A percentile compares a stretch with the other conserved stretches of the same genome.
These are phyloP conservation scores for Coffea canephora DNA, from an alignment of 257 asterid genomes.

Conservation along the genomic window DNA sequence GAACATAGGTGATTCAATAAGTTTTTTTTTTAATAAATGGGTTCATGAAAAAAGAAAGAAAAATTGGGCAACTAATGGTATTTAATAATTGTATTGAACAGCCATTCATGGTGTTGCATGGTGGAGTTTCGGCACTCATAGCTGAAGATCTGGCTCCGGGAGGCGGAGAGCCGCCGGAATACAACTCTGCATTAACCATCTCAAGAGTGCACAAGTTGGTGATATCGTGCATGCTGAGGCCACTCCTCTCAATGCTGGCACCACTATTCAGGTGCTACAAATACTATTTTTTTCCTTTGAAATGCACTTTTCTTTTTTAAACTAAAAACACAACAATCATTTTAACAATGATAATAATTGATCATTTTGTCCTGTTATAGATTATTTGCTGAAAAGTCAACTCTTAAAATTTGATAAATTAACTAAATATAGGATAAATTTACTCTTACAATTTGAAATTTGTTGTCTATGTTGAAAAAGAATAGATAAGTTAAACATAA, in stretches of 20 bases:
- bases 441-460: no score
- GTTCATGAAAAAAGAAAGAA: background rate
- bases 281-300: no score
- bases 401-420: no score
- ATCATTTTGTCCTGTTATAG: no score
- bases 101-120: slow-evolving; percentile 13
- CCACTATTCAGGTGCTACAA: slow-evolving; percentile 4
- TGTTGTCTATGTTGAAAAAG: no score
- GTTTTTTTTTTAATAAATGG: background rate
- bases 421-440: no score
- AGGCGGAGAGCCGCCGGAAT: slow-evolving; percentile 6
- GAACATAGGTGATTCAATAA: background rate
- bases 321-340: no score
- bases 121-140: slow-evolving; percentile 16
- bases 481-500: no score
- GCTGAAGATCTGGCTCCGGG: slow-evolving; percentile 11
- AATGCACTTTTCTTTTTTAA: no score
- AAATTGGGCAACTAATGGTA: background rate
- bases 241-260: slow-evolving; percentile 10
- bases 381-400: no score
- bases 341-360: no score
- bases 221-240: slow-evolving; percentile 13
- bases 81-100: background rate
- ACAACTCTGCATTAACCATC: slow-evolving; percentile 10
- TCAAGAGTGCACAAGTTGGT: slow-evolving; percentile 14